These are phyloP conservation scores for Debaryomyces coudertii DNA, from an alignment of 1,139 yeast genomes.

Conservation along the genomic window DNA sequence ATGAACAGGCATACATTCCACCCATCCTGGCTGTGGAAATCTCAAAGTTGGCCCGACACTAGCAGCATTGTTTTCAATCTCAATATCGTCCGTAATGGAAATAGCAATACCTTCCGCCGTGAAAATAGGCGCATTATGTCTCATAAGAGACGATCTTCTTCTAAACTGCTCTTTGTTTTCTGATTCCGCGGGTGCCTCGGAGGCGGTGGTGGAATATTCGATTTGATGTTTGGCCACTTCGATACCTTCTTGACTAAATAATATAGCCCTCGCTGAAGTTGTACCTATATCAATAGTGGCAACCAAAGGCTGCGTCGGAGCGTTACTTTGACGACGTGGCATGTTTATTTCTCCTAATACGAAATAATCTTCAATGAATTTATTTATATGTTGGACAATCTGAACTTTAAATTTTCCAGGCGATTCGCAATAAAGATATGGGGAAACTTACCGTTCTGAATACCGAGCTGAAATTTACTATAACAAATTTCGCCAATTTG, in stretches of 20 bases:
- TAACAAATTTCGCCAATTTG: not conserved
- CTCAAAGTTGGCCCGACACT: conserved; percentile 69
- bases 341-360: conserved; percentile 17
- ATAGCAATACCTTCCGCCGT: conserved; percentile 77
- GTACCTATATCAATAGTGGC: conserved; percentile 92
- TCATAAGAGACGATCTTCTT: conserved; percentile 51
- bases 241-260: conserved; percentile 71
- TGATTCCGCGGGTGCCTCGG: conserved; percentile 51
- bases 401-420: not conserved
- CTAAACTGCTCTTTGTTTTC: conserved; percentile 53
- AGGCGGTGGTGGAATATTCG: conserved; percentile 80
- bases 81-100: conserved; percentile 57
- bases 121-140: conserved; percentile 61
- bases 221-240: conserved; percentile 89
- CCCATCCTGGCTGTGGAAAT: conserved; percentile 88
- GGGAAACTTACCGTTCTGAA: conserved; percentile 1
- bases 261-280: conserved; percentile 89
- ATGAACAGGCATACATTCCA: conserved; percentile 90
- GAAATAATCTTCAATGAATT: not conserved
- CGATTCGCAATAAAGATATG: conserved; percentile 1
- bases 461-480: not conserved
- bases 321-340: conserved; percentile 48
- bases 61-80: conserved; percentile 60
- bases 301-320: conserved; percentile 52
- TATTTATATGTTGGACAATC: not conserved